A percentile compares a stretch with the other conserved stretches of the same genome.
These are phyloP conservation scores for Kwoniella sp. DNA, from an alignment of 768 basidiomycete species.

Conservation along the genomic window DNA sequence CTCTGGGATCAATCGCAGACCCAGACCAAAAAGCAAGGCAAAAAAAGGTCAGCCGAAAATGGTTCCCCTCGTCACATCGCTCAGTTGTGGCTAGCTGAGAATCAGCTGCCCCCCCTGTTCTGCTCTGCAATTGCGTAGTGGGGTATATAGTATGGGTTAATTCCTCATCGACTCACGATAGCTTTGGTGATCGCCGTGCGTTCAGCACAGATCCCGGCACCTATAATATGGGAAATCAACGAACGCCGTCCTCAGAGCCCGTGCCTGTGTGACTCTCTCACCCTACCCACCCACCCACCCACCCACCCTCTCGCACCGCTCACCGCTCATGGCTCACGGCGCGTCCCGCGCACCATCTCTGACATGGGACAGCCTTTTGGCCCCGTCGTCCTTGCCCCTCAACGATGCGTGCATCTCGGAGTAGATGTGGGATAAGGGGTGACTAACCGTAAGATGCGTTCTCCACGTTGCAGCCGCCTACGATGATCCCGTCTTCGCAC, in stretches of 20 bases:
- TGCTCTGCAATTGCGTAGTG: too few relatives aligned
- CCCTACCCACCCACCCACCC: not conserved
- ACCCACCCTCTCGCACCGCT: not conserved
- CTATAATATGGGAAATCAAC: constrained; percentile 57
- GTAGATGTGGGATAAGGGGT: not conserved
- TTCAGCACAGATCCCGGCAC: constrained; percentile 90
- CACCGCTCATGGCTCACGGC: not conserved
- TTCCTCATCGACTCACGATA: constrained; percentile 63
- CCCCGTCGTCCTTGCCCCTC: too few relatives aligned
- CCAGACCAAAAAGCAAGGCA: too few relatives aligned
- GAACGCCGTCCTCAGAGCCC: too few relatives aligned
- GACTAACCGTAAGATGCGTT: constrained; percentile 82
- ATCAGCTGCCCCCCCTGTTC: too few relatives aligned
- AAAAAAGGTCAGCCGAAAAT: constrained; percentile 10
- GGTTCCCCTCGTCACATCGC: not conserved
- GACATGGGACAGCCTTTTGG: not conserved
- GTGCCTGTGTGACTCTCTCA: not conserved
- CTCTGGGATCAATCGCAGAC: too few relatives aligned
- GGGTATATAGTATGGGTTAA: not conserved
- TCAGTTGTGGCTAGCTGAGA: too few relatives aligned
- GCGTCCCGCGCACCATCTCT: too few relatives aligned
- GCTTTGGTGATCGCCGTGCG: constrained; percentile 94
- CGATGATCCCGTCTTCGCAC: constrained; percentile 64
- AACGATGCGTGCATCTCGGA: too few relatives aligned
- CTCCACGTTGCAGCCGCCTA: constrained; percentile 89